A percentile compares a stretch with the other conserved stretches of the same genome.
Evolutionary conservation across 2,329 filamentous ascomycete genomes (phyloP).

Genomic region (Penicillium sp.): DNA sequence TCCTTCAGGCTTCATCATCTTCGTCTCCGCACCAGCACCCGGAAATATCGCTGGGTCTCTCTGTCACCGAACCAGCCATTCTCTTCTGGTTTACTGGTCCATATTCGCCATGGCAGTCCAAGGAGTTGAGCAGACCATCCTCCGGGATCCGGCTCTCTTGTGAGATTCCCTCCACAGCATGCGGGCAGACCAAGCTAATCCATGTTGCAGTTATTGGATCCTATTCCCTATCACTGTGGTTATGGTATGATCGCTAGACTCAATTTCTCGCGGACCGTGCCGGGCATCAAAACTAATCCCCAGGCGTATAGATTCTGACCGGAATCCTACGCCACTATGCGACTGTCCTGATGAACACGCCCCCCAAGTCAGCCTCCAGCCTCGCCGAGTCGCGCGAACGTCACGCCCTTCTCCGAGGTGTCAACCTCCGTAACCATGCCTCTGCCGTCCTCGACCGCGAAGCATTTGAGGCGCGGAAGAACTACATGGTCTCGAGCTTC

Average conservation of each 20-base stretch:
- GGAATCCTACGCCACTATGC: conserved; percentile 95
- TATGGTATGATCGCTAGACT: conserved; percentile 59
- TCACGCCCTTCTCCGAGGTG: conserved; percentile 73
- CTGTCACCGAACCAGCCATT: background rate
- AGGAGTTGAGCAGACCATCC: conserved; percentile 86
- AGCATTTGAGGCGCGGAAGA: conserved; percentile 75
- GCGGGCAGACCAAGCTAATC: conserved; percentile 13
- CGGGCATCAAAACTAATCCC: background rate
- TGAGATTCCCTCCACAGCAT: conserved; percentile 47
- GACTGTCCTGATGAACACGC: conserved; percentile 77
- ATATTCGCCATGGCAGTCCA: conserved; percentile 65
- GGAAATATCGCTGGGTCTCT: background rate
- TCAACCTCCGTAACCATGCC: conserved; percentile 78
- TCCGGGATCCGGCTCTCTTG: conserved; percentile 97
- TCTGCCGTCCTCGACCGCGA: conserved; percentile 72
- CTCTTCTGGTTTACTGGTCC: background rate
- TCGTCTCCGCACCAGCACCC: conserved; percentile 13
- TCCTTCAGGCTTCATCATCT: conserved; percentile 13
- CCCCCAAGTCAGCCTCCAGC: conserved; percentile 71
- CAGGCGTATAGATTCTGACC: conserved; percentile 65
- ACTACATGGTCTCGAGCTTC: conserved; percentile 72
- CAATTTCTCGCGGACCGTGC: background rate
- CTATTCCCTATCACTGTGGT: conserved; percentile 94
- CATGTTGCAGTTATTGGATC: conserved; percentile 81
- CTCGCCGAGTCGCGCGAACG: conserved; percentile 68